Evolutionary conservation across 306 rosid species (phyloP), one percentile per base, ranked within the genome.

Genomic region (Neltuma alba): DNA sequence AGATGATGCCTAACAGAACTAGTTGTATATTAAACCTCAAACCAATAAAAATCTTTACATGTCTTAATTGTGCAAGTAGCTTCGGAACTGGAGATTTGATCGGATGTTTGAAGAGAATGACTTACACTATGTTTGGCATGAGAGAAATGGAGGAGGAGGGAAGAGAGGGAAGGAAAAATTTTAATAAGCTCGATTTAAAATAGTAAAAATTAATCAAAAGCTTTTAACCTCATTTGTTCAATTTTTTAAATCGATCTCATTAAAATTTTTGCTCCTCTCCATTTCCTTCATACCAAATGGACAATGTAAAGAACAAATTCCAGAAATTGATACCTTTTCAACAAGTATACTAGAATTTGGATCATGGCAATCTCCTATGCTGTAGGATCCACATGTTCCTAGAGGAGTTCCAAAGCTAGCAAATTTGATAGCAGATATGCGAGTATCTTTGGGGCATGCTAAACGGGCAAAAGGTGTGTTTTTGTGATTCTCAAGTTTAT

Each of bases 351-450:
- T 79, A 78, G 96, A 89, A 76, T 83, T 80, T 20, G 96, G 94
- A 82, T 92, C 86, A 20, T 94, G 98, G 81, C 98, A 94, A 80
- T 87, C 86, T 62, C 98, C 98, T 47, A 70, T 77, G 5, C 74
- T 50, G 69, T 79, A 90, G 60, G 96, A 89, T 31, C 98, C 96
- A 86, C 98, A 94, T 41, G 83, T 80, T 66, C 98, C 98, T 9
- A 90, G 76, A 47, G 97, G 98, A 50, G 76, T 89, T 73, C 95
- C 98, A 61, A 88, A 94, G 90, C 97, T 94, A 61, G 97, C 94
- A 80, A 94, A 92, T 78, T 85, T 89, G 38, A 93, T 81, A 4
- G 87, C 75, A 6, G 94, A 80, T 75, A 92, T 85, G 33, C 5
- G 31, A 14, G 80, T 75, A 73, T 83, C 81, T 28, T 78, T 31